Evolutionary conservation across 2,329 filamentous ascomycete genomes (phyloP).

Genomic region (Pestalotiopsis sp.): DNA sequence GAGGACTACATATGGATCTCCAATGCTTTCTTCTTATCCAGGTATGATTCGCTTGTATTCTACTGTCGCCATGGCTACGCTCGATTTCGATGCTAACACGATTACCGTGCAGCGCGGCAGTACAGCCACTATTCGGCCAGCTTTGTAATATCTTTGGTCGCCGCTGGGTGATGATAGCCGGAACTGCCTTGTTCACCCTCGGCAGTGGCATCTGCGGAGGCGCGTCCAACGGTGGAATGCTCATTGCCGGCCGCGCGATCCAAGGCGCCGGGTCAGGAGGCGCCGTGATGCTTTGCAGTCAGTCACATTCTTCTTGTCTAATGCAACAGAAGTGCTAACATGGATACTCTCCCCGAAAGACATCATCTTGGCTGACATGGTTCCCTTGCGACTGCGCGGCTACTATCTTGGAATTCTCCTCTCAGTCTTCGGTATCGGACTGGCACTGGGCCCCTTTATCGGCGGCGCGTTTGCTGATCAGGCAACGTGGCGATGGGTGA

Average conservation of each 20-base stretch:
- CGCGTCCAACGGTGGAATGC: not conserved
- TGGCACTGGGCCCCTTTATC: not conserved
- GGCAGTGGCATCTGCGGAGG: slow-evolving; percentile 3
- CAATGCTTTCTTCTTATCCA: not conserved
- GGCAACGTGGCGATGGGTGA: slow-evolving; percentile 36
- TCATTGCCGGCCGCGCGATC: not conserved
- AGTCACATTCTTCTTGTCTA: not conserved
- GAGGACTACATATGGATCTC: slow-evolving; percentile 2
- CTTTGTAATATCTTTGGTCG: not conserved
- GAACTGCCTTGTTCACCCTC: not conserved
- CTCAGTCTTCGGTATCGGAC: not conserved
- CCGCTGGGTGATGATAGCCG: not conserved
- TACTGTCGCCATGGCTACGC: not conserved
- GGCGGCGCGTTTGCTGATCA: slow-evolving; percentile 15
- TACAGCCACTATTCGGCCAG: not conserved
- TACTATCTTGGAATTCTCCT: not conserved
- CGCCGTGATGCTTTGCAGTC: not conserved
- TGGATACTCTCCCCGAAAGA: not conserved
- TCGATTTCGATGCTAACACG: too few species aligned
- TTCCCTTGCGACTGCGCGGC: not conserved
- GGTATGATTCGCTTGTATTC: not conserved
- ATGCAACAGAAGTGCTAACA: too few species aligned
- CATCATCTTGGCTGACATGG: not conserved
- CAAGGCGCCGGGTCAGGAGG: not conserved
- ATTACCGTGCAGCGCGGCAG: not conserved